Conservation (phyloP, 106 monocot species). For the Dendrobium chrysotoxum region DNA sequence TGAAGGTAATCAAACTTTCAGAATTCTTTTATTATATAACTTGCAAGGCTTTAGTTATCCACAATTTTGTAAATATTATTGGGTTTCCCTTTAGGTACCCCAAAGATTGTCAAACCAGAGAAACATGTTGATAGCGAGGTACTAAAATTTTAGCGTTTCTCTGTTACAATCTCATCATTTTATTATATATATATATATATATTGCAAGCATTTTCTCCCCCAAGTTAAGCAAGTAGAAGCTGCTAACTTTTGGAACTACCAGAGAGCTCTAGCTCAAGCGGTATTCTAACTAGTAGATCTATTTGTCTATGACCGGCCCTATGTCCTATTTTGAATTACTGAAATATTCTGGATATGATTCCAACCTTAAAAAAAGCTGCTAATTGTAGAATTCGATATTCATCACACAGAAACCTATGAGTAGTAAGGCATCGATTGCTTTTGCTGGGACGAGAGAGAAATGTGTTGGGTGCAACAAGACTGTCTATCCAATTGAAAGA, state of each 20-base stretch:
- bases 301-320: too few species aligned
- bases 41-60: background rate
- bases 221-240: background rate
- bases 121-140: slow-evolving; percentile 61
- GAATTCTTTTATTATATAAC: background rate
- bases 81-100: slow-evolving; percentile 48
- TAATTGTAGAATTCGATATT: background rate
- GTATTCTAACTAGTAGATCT: too few species aligned
- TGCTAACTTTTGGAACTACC: background rate
- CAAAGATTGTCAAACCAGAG: slow-evolving; percentile 75
- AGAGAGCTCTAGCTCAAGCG: too few species aligned
- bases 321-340: too few species aligned
- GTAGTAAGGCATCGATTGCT: slow-evolving; percentile 46
- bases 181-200: background rate
- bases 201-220: background rate
- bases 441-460: slow-evolving; percentile 86
- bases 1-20: slow-evolving; percentile 43
- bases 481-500: slow-evolving; percentile 83
- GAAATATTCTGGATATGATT: too few species aligned
- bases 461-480: slow-evolving; percentile 80
- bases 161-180: background rate
- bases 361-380: background rate
- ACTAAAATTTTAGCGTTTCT: background rate
- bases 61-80: background rate
- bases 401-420: slow-evolving; percentile 29